These are phyloP conservation scores for Penicillium capsulatum DNA, from an alignment of 2,329 filamentous ascomycete species.

Conservation along the genomic window DNA sequence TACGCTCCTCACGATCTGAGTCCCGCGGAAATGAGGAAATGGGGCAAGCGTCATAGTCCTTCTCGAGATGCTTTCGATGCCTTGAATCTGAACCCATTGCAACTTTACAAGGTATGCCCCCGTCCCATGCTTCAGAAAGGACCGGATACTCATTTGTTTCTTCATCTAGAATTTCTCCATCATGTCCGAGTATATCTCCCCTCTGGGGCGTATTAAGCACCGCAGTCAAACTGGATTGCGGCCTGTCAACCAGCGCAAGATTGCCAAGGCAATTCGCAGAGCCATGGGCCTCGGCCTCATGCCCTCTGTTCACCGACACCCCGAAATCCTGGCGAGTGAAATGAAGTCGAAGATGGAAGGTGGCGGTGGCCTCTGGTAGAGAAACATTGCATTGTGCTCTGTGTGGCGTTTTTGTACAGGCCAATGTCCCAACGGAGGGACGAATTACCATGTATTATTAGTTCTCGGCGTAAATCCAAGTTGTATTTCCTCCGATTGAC, in stretches of 20 bases:
- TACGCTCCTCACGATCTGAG: conserved; percentile 88
- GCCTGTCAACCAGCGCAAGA: conserved; percentile 84
- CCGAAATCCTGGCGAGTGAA: conserved; percentile 62
- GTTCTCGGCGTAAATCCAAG: conserved; percentile 15
- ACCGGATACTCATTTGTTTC: not conserved
- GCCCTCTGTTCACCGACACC: conserved; percentile 85
- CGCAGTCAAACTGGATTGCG: conserved; percentile 71
- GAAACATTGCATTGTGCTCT: not conserved
- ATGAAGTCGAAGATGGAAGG: conserved; percentile 28
- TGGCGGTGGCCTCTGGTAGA: conserved; percentile 16
- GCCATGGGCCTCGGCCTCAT: conserved; percentile 87
- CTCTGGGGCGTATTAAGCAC: conserved; percentile 79
- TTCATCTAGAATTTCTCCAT: conserved; percentile 76
- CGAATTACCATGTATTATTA: conserved; percentile 22
- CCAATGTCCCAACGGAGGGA: conserved; percentile 8
- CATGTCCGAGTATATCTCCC: conserved; percentile 81
- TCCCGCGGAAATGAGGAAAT: conserved; percentile 74
- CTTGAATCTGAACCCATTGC: conserved; percentile 71
- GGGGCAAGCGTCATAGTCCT: conserved; percentile 56
- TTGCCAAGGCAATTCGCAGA: conserved; percentile 87
- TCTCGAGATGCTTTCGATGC: conserved; percentile 72
- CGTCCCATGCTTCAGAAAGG: too few species aligned
- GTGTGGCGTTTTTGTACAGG: conserved; percentile 18
- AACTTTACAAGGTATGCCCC: conserved; percentile 72
- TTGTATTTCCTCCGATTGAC: too few species aligned